Conservation (phyloP, 2,329 filamentous ascomycete genomes). For the Fusarium burgessii region DNA sequence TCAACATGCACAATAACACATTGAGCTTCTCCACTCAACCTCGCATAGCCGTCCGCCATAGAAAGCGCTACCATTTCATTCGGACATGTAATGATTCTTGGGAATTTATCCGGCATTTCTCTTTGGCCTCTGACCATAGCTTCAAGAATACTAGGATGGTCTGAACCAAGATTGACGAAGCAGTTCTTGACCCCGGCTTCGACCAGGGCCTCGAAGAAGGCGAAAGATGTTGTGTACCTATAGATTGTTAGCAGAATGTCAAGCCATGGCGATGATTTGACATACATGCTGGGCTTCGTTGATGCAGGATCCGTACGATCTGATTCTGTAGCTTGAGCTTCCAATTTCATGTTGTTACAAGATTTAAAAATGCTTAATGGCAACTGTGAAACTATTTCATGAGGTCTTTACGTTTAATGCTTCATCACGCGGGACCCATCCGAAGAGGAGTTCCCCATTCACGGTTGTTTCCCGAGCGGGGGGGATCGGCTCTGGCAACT, state of each 20-base stretch:
- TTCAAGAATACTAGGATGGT: conserved; percentile 53
- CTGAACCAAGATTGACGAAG: conserved; percentile 66
- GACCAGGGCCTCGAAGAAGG: conserved; percentile 24
- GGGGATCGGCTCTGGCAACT: neutral
- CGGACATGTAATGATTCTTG: conserved; percentile 46
- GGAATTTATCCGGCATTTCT: conserved; percentile 23
- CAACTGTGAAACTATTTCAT: neutral
- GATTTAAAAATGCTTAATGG: neutral
- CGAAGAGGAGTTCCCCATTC: neutral
- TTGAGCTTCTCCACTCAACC: conserved; percentile 46
- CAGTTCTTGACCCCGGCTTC: conserved; percentile 61
- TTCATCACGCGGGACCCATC: neutral
- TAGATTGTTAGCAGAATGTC: too few species aligned
- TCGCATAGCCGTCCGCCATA: conserved; percentile 39
- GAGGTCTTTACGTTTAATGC: neutral
- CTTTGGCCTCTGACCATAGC: conserved; percentile 45
- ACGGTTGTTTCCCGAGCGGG: conserved; percentile 1
- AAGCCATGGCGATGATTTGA: rapidly evolving
- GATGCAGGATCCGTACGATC: neutral
- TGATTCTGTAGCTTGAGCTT: neutral
- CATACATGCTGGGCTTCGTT: neutral
- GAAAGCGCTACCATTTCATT: conserved; percentile 49
- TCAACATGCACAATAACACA: conserved; percentile 49
- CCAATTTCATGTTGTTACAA: rapidly evolving
- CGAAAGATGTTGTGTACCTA: conserved; percentile 26